phyloP scores from a whole-genome alignment of 2,329 filamentous ascomycete genomes.

The Pyricularia sp. region DNA sequence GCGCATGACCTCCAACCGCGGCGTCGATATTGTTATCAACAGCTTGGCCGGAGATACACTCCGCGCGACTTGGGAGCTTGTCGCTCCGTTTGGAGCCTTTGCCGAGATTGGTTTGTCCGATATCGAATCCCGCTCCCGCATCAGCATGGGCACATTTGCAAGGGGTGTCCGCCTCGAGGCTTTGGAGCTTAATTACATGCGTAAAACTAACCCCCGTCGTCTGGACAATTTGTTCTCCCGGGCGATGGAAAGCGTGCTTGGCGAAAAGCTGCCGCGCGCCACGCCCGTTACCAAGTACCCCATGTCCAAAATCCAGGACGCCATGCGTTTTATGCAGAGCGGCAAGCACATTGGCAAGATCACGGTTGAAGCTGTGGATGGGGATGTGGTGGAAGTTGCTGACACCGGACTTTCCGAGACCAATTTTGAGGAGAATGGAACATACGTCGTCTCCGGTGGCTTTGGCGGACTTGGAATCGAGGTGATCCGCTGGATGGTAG shows the following conservation, averaged over 20 bases:
- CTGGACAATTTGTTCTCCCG: not conserved
- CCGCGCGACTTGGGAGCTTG: constrained; percentile 20
- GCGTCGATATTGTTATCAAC: constrained; percentile 28
- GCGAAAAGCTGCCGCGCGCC: constrained; percentile 9
- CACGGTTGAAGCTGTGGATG: constrained; percentile 9
- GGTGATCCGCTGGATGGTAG: constrained; percentile 14
- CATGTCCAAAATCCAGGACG: constrained; percentile 25
- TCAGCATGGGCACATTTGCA: not conserved
- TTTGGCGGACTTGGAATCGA: constrained; percentile 13
- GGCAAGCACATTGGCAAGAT: constrained; percentile 32
- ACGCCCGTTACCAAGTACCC: constrained; percentile 22
- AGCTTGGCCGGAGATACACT: constrained; percentile 23
- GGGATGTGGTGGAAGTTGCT: not conserved
- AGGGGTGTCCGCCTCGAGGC: not conserved
- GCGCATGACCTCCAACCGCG: constrained; percentile 17
- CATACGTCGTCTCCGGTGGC: constrained; percentile 15
- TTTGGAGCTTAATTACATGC: not conserved
- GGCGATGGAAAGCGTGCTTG: constrained; percentile 10
- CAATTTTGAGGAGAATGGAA: not conserved
- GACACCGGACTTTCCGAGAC: not conserved
- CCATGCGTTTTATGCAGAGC: constrained; percentile 32
- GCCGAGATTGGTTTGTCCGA: constrained; percentile 24
- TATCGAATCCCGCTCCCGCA: constrained; percentile 1
- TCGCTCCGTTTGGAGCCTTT: constrained; percentile 25
- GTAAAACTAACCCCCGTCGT: not conserved